Evolutionary conservation across 441 rosid species (phyloP).

Genomic region (Kokia cookei): DNA sequence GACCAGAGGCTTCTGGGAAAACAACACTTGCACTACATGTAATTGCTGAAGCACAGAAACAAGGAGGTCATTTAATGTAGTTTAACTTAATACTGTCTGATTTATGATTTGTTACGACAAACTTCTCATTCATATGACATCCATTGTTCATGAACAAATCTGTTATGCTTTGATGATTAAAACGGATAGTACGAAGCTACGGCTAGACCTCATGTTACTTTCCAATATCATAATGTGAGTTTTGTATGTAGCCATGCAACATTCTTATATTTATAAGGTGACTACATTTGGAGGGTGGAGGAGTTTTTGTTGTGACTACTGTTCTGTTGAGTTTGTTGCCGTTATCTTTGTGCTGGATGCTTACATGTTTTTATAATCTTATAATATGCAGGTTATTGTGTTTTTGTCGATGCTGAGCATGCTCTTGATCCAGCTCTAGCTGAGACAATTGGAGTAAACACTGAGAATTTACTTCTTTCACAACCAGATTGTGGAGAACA

Average conservation of each 20-base stretch:
- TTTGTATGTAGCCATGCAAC: not conserved
- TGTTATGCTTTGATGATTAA: not conserved
- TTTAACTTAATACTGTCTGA: not conserved
- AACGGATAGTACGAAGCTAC: not conserved
- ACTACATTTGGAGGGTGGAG: not conserved
- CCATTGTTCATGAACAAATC: not conserved
- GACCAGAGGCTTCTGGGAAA: conserved; percentile 99
- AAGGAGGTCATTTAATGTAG: conserved; percentile 61
- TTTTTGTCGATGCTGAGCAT: conserved; percentile 96
- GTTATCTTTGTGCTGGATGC: not conserved
- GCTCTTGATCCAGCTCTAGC: conserved; percentile 92
- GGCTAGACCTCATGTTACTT: not conserved
- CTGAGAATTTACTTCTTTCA: conserved; percentile 86
- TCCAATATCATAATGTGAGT: not conserved
- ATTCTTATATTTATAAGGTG: not conserved
- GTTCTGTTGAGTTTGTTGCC: not conserved
- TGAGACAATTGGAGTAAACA: conserved; percentile 77
- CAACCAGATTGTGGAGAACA: conserved; percentile 99
- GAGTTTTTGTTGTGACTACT: not conserved
- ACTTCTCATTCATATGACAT: not conserved
- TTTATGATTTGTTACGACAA: not conserved
- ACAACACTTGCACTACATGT: conserved; percentile 94
- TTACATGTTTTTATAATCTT: conserved; percentile 10
- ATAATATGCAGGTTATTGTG: conserved; percentile 64
- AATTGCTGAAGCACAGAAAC: conserved; percentile 94